Percentiles rank a stretch among this genome's conserved stretches.
Evolutionary conservation across 768 basidiomycete genomes (phyloP).

Genomic region (Auricularia auricula-judae): DNA sequence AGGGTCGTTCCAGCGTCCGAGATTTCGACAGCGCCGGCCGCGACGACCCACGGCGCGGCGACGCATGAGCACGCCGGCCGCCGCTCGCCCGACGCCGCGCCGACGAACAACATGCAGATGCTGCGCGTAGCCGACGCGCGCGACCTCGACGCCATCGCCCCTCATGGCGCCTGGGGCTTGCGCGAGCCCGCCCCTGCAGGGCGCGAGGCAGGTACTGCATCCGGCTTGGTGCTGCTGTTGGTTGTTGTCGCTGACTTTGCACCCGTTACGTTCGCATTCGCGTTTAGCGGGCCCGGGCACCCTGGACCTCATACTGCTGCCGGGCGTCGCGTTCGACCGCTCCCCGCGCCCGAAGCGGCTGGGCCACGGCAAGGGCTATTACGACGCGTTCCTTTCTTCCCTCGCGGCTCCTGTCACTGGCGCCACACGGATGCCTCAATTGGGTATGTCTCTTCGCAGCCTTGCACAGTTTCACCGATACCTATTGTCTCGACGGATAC

Average conservation of each 20-base stretch:
- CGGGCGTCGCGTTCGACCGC: slow-evolving; percentile 68
- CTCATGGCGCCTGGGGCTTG: slow-evolving; percentile 63
- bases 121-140: slow-evolving; percentile 46
- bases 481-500: neutral
- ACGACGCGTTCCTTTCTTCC: slow-evolving; percentile 58
- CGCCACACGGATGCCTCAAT: slow-evolving; percentile 37
- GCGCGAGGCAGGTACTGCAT: slow-evolving; percentile 1
- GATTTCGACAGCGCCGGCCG: slow-evolving; percentile 1
- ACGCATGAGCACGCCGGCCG: neutral
- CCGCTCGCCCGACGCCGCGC: neutral
- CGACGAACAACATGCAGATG: slow-evolving; percentile 46
- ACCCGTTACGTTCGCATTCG: slow-evolving; percentile 19
- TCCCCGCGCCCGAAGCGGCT: slow-evolving; percentile 43
- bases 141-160: slow-evolving; percentile 43
- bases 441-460: slow-evolving; percentile 2
- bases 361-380: slow-evolving; percentile 78
- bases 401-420: slow-evolving; percentile 30
- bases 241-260: neutral
- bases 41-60: neutral
- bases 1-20: slow-evolving; percentile 37
- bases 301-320: slow-evolving; percentile 57
- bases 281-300: slow-evolving; percentile 24
- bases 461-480: too few relatives aligned
- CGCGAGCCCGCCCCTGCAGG: slow-evolving; percentile 46
- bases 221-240: slow-evolving; percentile 8